Conservation (phyloP, 2,329 filamentous ascomycete genomes). For the Sporothrix schenckii region DNA sequence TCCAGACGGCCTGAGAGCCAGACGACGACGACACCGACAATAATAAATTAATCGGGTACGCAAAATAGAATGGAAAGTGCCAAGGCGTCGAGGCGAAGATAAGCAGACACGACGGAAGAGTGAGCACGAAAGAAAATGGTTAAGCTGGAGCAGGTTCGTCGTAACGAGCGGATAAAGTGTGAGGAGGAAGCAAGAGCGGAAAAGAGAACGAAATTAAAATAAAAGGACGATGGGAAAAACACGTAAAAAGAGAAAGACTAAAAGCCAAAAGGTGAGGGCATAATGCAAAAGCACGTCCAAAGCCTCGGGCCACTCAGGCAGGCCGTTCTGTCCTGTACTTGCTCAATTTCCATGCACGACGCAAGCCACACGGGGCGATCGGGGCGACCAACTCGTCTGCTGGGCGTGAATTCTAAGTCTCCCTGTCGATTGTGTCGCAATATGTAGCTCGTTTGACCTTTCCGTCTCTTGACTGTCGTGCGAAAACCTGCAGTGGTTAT, state of each 20-base stretch:
- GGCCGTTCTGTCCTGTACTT: not conserved
- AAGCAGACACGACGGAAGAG: not conserved
- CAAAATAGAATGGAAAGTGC: constrained; percentile 16
- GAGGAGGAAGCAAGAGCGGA: not conserved
- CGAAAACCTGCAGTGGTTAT: not conserved
- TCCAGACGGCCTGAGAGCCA: not conserved
- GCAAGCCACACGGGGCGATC: constrained; percentile 16
- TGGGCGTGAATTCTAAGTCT: not conserved
- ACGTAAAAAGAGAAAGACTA: too few relatives aligned
- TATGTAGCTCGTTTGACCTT: not conserved
- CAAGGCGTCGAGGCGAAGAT: constrained; percentile 20
- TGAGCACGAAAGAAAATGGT: not conserved
- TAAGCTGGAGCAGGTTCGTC: constrained; percentile 7
- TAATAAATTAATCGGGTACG: not conserved
- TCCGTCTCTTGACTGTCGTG: not conserved
- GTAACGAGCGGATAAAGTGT: constrained; percentile 21
- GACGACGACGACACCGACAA: not conserved
- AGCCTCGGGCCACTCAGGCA: not conserved
- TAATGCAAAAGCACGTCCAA: not conserved
- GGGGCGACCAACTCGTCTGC: not conserved
- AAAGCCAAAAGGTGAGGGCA: not conserved
- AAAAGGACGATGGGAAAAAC: not conserved
- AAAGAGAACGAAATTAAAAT: not conserved
- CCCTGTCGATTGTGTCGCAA: not conserved
- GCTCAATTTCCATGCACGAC: not conserved